Evolutionary conservation across 176 grass and related monocot species (phyloP).

Genomic region (Rhynchospora tenuis): DNA sequence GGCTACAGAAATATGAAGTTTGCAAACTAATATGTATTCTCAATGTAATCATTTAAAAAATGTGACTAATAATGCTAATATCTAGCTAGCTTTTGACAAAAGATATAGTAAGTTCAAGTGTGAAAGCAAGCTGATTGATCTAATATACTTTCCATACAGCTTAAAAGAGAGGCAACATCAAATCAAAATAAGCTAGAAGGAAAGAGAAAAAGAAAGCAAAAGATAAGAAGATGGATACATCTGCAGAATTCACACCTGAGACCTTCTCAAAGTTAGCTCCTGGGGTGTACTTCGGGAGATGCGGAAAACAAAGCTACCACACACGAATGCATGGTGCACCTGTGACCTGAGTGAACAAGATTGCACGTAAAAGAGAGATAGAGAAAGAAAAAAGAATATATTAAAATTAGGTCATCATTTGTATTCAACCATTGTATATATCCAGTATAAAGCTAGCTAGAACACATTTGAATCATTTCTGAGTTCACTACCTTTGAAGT

Average conservation of each 20-base stretch:
- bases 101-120: neutral
- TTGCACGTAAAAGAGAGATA: conserved; percentile 1
- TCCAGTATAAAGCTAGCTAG: too few species aligned
- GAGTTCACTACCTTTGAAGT: too few species aligned
- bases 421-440: neutral
- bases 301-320: neutral
- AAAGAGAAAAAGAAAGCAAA: conserved; percentile 16
- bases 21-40: too few species aligned
- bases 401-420: neutral
- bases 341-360: neutral
- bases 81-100: neutral
- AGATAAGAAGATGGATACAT: conserved; percentile 4
- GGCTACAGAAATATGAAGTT: too few species aligned
- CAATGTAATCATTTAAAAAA: neutral
- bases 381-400: conserved; percentile 1
- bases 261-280: neutral
- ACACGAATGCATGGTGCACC: conserved; percentile 22
- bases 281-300: neutral
- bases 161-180: conserved; percentile 16
- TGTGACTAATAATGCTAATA: neutral
- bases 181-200: conserved; percentile 7
- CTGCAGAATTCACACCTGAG: conserved; percentile 22
- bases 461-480: too few species aligned
- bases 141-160: neutral
- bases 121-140: conserved; percentile 17